Percentiles rank a stretch among this genome's conserved stretches.
These are phyloP conservation scores for Epichloe brachyelytri DNA, from an alignment of 2,329 filamentous ascomycete genomes.

Conservation along the genomic window DNA sequence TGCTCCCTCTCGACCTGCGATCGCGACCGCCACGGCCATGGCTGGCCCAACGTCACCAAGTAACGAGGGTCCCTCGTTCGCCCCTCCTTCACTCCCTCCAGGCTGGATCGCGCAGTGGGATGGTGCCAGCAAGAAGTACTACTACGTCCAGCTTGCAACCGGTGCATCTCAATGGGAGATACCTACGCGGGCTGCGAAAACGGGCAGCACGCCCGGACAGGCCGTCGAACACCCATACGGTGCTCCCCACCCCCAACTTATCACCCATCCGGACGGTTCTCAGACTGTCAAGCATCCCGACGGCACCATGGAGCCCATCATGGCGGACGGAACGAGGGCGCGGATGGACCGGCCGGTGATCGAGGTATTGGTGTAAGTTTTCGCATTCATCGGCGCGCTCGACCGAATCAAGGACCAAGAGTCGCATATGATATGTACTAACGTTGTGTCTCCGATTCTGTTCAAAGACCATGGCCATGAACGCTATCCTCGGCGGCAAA, in stretches of 20 bases:
- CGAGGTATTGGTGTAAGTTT: slow-evolving; percentile 50
- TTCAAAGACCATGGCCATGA: slow-evolving; percentile 45
- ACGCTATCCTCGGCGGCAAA: slow-evolving; percentile 41
- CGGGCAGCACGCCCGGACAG: slow-evolving; percentile 45
- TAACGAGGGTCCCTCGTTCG: slow-evolving; percentile 45
- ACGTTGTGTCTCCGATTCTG: not conserved
- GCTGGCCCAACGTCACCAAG: slow-evolving; percentile 44
- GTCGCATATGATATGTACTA: not conserved
- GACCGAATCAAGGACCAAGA: not conserved
- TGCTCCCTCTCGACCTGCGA: not conserved
- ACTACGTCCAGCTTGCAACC: slow-evolving; percentile 60
- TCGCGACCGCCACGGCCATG: slow-evolving; percentile 24
- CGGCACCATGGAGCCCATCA: slow-evolving; percentile 46
- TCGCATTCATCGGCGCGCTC: not conserved
- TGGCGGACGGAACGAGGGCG: slow-evolving; percentile 38
- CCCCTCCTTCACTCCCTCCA: slow-evolving; percentile 46
- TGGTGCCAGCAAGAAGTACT: slow-evolving; percentile 49
- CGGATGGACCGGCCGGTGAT: slow-evolving; percentile 42
- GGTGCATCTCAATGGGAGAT: slow-evolving; percentile 64
- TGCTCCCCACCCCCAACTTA: slow-evolving; percentile 39
- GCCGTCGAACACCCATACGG: slow-evolving; percentile 50
- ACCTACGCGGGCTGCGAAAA: slow-evolving; percentile 50
- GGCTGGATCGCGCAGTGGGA: slow-evolving; percentile 64
- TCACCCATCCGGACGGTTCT: slow-evolving; percentile 49
- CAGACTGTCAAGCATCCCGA: slow-evolving; percentile 49